These are phyloP conservation scores for Naumovozyma castellii DNA, from an alignment of 805 yeast species.

Conservation along the genomic window DNA sequence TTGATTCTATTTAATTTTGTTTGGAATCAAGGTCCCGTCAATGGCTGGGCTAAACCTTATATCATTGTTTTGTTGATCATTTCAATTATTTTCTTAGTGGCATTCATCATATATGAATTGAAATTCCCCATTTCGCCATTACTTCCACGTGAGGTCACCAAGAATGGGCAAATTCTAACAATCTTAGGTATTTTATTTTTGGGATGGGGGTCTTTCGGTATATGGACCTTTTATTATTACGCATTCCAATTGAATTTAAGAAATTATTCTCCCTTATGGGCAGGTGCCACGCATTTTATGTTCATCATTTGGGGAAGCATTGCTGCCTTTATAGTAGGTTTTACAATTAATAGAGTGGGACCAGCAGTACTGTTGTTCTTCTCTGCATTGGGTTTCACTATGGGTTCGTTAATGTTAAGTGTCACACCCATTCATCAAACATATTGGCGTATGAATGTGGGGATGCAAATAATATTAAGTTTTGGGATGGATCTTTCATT, in stretches of 20 bases:
- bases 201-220: slow-evolving; percentile 76
- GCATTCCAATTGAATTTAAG: slow-evolving; percentile 42
- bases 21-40: slow-evolving; percentile 69
- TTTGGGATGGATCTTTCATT: slow-evolving; percentile 76
- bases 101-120: slow-evolving; percentile 43
- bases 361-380: slow-evolving; percentile 43
- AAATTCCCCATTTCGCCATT: slow-evolving; percentile 40
- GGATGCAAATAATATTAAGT: slow-evolving; percentile 44
- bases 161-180: slow-evolving; percentile 34
- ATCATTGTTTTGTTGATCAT: slow-evolving; percentile 47
- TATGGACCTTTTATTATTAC: slow-evolving; percentile 60
- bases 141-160: slow-evolving; percentile 43
- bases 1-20: slow-evolving; percentile 55
- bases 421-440: slow-evolving; percentile 50
- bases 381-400: slow-evolving; percentile 45
- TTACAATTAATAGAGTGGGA: slow-evolving; percentile 36
- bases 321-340: slow-evolving; percentile 47
- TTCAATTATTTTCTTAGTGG: slow-evolving; percentile 35
- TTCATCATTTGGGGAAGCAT: slow-evolving; percentile 43
- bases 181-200: slow-evolving; percentile 43
- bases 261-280: slow-evolving; percentile 37
- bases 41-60: slow-evolving; percentile 56
- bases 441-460: slow-evolving; percentile 50
- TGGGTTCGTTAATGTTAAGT: slow-evolving; percentile 45
- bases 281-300: slow-evolving; percentile 40